Conservation (phyloP, 345 rosid genomes). For the Triadica sebifera region DNA sequence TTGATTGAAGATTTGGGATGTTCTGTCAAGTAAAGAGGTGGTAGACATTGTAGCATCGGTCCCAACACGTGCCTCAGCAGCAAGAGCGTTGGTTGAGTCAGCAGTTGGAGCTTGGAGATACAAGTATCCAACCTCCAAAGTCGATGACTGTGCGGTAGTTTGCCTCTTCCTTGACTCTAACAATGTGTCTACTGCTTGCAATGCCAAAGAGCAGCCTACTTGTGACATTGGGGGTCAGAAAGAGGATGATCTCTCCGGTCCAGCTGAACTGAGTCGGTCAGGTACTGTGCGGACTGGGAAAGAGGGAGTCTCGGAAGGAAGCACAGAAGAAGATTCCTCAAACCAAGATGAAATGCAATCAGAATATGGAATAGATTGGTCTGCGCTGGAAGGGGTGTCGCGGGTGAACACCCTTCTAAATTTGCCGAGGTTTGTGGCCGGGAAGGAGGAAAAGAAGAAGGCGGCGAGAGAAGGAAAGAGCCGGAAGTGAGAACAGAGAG, state of each 20-base stretch:
- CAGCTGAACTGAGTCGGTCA: constrained; percentile 34
- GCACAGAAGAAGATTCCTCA: constrained; percentile 37
- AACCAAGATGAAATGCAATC: constrained; percentile 41
- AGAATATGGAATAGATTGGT: constrained; percentile 64
- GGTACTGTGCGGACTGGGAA: constrained; percentile 39
- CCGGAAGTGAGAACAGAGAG: constrained; percentile 19
- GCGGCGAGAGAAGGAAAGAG: constrained; percentile 21
- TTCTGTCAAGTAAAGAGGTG: constrained; percentile 82
- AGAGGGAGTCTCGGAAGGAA: constrained; percentile 39
- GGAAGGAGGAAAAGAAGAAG: constrained; percentile 41
- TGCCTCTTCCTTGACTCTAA: constrained; percentile 78
- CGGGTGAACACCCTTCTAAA: constrained; percentile 77
- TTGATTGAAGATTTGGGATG: constrained; percentile 80
- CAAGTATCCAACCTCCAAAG: constrained; percentile 90
- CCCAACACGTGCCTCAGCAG: constrained; percentile 65
- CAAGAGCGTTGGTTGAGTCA: constrained; percentile 74
- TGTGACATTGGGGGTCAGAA: constrained; percentile 26
- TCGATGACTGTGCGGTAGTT: constrained; percentile 95
- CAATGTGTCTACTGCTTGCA: constrained; percentile 43
- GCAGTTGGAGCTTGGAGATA: constrained; percentile 90
- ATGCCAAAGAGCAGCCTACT: constrained; percentile 35
- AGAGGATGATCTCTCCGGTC: constrained; percentile 27
- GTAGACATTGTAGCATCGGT: constrained; percentile 76
- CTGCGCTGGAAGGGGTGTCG: constrained; percentile 95
- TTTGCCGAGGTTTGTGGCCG: constrained; percentile 78